A percentile compares a stretch with the other conserved stretches of the same genome.
These are phyloP conservation scores for Boletus sp. DNA, from an alignment of 1,284 basidiomycete genomes.

Conservation along the genomic window DNA sequence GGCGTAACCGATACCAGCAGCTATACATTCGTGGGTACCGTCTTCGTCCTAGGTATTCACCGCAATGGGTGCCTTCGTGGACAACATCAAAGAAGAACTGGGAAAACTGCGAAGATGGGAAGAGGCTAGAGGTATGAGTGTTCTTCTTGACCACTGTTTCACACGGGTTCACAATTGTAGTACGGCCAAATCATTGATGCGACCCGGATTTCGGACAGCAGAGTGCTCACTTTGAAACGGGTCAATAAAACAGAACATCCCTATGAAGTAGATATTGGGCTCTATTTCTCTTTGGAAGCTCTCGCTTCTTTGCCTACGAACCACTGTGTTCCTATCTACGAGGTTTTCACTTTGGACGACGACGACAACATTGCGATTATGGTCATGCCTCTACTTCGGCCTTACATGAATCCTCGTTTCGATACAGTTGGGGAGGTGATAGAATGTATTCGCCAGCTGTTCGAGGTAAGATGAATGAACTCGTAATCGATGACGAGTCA, in stretches of 20 bases:
- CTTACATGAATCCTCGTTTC: conserved; percentile 33
- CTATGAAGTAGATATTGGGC: conserved; percentile 34
- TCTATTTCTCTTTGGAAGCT: conserved; percentile 25
- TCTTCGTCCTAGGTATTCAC: conserved; percentile 42
- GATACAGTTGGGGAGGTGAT: conserved; percentile 41
- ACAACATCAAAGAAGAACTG: conserved; percentile 14
- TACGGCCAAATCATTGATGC: conserved; percentile 37
- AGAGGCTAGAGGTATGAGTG: conserved; percentile 1
- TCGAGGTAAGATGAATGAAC: conserved; percentile 40
- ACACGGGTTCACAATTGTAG: conserved; percentile 11
- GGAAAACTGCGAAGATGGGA: conserved; percentile 6
- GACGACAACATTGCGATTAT: conserved; percentile 24
- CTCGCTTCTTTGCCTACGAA: conserved; percentile 32
- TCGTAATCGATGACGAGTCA: no score
- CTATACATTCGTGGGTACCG: conserved; percentile 39
- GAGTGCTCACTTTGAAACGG: conserved; percentile 36
- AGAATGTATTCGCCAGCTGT: conserved; percentile 40
- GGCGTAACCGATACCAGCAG: conserved; percentile 25
- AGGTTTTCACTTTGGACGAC: conserved; percentile 26
- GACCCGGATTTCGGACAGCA: conserved; percentile 35
- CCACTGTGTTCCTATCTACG: conserved; percentile 43
- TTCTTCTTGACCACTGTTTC: no score
- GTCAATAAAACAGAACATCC: conserved; percentile 23
- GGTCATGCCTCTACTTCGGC: conserved; percentile 40
- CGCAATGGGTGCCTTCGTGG: conserved; percentile 45